Evolutionary conservation across 2,329 filamentous ascomycete genomes (phyloP), one percentile per base, ranked within the genome.

Genomic region (Atkinsonella hypoxylon): DNA sequence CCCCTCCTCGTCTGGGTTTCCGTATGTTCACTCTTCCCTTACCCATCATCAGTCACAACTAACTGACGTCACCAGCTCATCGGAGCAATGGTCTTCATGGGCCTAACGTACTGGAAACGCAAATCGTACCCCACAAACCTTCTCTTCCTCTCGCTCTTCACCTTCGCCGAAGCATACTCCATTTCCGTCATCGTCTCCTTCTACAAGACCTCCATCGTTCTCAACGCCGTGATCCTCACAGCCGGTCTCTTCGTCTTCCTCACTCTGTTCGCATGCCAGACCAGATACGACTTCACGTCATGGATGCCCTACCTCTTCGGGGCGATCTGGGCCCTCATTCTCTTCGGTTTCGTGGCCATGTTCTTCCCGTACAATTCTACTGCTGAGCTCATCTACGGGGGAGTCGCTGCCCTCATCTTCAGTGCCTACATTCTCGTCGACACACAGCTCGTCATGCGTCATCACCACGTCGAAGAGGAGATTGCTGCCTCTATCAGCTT

Each of bases 271-370:
- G 93, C 93, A 47, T 95, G 90, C 79, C 93, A 98, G 74, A 87
- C 87, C 57, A 95, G 94, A 68, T 98, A 98, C 65, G 93, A 98
- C 74, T 98, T 98, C 67, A 97, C 91, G 1, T 85, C 81, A 56
- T 98, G 93, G 91, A 87, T 91, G 75, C 91, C 93, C 17, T 97
- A 96, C 66, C 80, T 97, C 3, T 94, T 94, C 62, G 90, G 90
- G 52, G 83, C 77, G 0, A 78, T 98, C 17, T 97, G 93, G 93
- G 84, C 87, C 7, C 71, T 96, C 53, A 77, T 98, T 55, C 74
- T 98, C 40, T 96, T 97, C 64, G 87, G 93, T 47, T 93, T 98
- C 74, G 89, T 97, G 79, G 77, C 84, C 57, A 79, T 81, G 57
- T 97, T 97, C 76, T 84, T 98, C 71, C 90, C 89, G 3, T 79